A percentile compares a stretch with the other conserved stretches of the same genome.
Evolutionary conservation across 2,329 filamentous ascomycete species (phyloP).

Genomic region (Monosporascus cannonballus): DNA sequence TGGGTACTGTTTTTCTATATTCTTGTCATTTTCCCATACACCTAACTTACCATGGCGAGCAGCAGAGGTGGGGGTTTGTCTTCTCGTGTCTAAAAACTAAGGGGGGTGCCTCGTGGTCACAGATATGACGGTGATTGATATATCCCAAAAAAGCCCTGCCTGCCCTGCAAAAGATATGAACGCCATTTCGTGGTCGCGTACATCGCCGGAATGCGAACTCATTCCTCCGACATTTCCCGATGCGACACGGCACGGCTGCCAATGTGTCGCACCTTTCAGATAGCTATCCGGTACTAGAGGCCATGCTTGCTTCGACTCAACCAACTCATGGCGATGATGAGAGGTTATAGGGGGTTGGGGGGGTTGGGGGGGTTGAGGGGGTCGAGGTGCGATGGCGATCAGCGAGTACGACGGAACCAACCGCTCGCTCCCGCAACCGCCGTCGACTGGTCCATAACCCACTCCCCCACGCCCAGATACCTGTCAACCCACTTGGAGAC

Average conservation of each 20-base stretch:
- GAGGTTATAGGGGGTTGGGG: neutral
- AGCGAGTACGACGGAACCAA: constrained; percentile 89
- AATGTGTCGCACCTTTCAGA: neutral
- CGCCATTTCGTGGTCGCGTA: neutral
- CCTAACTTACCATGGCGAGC: too few species aligned
- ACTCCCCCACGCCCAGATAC: constrained; percentile 92
- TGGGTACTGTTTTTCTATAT: too few species aligned
- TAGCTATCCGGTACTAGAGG: neutral
- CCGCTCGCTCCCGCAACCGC: constrained; percentile 81
- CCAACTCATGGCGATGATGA: constrained; percentile 1
- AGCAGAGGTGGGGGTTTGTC: too few species aligned
- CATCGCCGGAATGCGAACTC: neutral
- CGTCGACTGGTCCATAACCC: constrained; percentile 96
- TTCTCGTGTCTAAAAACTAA: too few species aligned
- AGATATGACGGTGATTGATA: neutral
- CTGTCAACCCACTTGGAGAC: constrained; percentile 84
- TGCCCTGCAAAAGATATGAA: neutral
- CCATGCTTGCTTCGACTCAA: neutral
- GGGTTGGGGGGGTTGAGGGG: neutral
- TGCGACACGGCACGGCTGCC: neutral
- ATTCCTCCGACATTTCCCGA: neutral
- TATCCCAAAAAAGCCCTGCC: neutral
- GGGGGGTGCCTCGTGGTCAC: too few species aligned
- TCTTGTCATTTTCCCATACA: too few species aligned
- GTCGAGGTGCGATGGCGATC: constrained; percentile 21